Conservation (phyloP, 1,139 yeast genomes). For the Geotrichum aggregatum region DNA sequence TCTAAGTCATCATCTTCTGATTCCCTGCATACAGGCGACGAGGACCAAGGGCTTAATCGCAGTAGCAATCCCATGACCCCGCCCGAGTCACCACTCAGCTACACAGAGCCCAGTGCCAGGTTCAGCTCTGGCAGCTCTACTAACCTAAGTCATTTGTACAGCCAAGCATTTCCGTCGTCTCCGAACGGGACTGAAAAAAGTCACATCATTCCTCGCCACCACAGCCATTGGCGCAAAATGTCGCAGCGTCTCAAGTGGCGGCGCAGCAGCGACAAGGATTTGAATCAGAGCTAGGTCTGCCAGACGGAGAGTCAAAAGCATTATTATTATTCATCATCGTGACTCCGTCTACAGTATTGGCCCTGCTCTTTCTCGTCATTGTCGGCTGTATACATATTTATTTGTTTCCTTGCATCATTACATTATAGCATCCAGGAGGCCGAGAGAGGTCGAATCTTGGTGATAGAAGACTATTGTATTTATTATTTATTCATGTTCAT, state of each 20-base stretch:
- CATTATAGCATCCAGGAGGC: no score
- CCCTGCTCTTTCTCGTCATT: no score
- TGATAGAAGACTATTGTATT: no score
- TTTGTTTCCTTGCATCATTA: not conserved
- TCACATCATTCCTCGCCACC: constrained; percentile 1
- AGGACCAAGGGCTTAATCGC: not conserved
- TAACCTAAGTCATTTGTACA: no score
- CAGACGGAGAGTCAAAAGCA: not conserved
- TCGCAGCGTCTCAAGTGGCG: constrained; percentile 22
- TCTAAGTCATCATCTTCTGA: constrained; percentile 17
- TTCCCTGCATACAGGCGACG: constrained; percentile 16
- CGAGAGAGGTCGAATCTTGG: no score
- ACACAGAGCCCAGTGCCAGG: not conserved
- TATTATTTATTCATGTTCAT: no score
- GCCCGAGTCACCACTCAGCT: constrained; percentile 21
- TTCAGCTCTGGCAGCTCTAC: not conserved
- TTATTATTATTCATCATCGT: not conserved
- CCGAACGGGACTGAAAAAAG: not conserved
- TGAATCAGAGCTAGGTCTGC: constrained; percentile 6
- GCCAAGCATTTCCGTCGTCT: not conserved
- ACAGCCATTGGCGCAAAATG: constrained; percentile 22
- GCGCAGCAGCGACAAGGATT: constrained; percentile 16
- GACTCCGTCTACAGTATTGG: no score
- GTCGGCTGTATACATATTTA: not conserved
- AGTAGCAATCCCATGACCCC: constrained; percentile 19